Conservation (phyloP, 2,329 filamentous ascomycete genomes). For the Fusarium camptoceras region DNA sequence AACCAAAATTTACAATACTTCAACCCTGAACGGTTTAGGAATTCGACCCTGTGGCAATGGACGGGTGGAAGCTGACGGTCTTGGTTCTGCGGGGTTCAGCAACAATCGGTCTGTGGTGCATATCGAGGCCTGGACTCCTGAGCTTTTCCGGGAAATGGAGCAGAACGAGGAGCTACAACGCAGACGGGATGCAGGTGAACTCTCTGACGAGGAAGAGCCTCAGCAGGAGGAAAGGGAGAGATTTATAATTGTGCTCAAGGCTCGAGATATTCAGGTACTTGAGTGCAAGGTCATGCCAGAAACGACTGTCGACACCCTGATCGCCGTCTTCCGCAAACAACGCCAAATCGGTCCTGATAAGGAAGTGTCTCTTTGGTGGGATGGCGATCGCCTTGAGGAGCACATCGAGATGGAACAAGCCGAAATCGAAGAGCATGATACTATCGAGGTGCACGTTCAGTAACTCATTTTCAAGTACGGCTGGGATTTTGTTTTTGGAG, state of each 20-base stretch:
- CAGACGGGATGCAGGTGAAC: constrained; percentile 56
- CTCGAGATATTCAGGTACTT: constrained; percentile 62
- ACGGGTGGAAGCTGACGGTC: constrained; percentile 55
- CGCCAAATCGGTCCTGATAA: constrained; percentile 63
- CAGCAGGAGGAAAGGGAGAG: constrained; percentile 48
- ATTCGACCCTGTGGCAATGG: constrained; percentile 60
- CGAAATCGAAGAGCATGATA: constrained; percentile 80
- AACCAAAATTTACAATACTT: constrained; percentile 78
- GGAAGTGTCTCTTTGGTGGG: constrained; percentile 74
- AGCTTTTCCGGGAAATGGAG: constrained; percentile 65
- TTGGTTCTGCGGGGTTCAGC: constrained; percentile 64
- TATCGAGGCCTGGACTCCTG: constrained; percentile 81
- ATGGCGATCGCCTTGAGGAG: constrained; percentile 77
- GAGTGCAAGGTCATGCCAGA: constrained; percentile 64
- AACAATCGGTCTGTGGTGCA: constrained; percentile 81
- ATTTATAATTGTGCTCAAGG: constrained; percentile 66
- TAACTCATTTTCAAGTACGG: background rate
- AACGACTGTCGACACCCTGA: constrained; percentile 71
- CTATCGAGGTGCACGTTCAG: constrained; percentile 73
- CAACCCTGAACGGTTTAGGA: constrained; percentile 76
- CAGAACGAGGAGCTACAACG: constrained; percentile 62
- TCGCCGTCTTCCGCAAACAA: constrained; percentile 69
- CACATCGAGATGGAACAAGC: constrained; percentile 70
- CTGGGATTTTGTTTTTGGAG: constrained; percentile 3
- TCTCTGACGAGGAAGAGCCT: constrained; percentile 50